Evolutionary conservation across 2,329 filamentous ascomycete species (phyloP).

Genomic region (Beauveria scarabaeidicola): DNA sequence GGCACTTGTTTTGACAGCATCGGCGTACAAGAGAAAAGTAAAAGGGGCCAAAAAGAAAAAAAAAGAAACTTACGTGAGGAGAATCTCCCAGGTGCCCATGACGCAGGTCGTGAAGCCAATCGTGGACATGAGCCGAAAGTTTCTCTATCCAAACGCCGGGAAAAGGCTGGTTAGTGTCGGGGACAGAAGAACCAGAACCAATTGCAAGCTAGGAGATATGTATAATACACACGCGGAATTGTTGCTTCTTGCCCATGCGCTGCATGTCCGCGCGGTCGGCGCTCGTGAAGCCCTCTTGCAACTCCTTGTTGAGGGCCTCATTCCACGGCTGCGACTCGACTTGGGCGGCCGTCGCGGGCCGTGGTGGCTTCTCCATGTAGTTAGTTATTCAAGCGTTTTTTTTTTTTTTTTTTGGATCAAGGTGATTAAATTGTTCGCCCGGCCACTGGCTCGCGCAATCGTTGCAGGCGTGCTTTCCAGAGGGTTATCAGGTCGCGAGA

Average conservation of each 20-base stretch:
- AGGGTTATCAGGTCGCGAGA: too few species aligned
- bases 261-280: conserved; percentile 16
- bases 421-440: too few species aligned
- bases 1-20: too few species aligned
- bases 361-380: not conserved
- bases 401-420: too few species aligned
- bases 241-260: conserved; percentile 17
- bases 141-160: not conserved
- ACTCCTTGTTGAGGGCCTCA: conserved; percentile 10
- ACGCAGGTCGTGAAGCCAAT: conserved; percentile 11
- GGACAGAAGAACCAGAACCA: too few species aligned
- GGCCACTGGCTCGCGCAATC: too few species aligned
- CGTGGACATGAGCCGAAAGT: conserved; percentile 7
- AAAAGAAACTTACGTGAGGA: not conserved
- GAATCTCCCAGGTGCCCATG: conserved; percentile 11
- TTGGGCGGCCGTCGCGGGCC: not conserved
- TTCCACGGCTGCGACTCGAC: conserved; percentile 4
- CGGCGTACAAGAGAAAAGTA: not conserved
- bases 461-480: too few species aligned
- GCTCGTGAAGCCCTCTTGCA: conserved; percentile 12
- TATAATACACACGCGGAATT: conserved; percentile 8
- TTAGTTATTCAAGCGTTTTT: not conserved
- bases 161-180: not conserved
- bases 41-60: not conserved
- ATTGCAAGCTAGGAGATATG: not conserved